Evolutionary conservation across 352 stramenopile genomes (phyloP).

Genomic region (Discostella stelligera): DNA sequence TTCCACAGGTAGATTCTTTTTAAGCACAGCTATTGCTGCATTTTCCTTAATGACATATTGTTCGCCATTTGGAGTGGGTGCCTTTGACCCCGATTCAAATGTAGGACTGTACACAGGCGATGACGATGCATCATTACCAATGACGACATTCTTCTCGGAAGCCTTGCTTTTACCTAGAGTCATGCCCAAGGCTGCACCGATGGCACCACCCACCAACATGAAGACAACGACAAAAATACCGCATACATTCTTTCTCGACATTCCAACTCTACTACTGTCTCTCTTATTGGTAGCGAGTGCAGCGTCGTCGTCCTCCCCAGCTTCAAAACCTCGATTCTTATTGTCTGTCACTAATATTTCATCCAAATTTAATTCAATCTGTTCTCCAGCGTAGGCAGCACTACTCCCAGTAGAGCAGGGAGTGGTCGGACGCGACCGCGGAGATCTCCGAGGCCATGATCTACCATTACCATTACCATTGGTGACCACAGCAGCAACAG

Average conservation of each 20-base stretch:
- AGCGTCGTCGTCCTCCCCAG: not conserved
- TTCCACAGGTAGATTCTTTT: slow-evolving; percentile 14
- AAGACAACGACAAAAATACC: not conserved
- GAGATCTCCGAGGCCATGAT: slow-evolving; percentile 33
- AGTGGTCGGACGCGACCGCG: not conserved
- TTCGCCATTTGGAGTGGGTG: not conserved
- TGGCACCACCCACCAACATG: slow-evolving; percentile 3
- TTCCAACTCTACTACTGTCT: not conserved
- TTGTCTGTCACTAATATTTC: not conserved
- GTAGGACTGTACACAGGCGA: not conserved
- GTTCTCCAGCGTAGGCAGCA: slow-evolving; percentile 1
- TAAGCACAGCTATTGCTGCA: slow-evolving; percentile 13
- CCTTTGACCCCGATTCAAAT: not conserved
- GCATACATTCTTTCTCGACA: slow-evolving; percentile 10
- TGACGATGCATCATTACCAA: not conserved
- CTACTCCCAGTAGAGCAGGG: not conserved
- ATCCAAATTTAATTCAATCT: slow-evolving; percentile 28
- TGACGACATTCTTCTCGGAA: not conserved
- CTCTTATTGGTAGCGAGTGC: not conserved
- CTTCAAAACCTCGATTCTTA: not conserved
- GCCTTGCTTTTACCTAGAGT: slow-evolving; percentile 11
- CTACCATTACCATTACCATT: no score
- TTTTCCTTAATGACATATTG: slow-evolving; percentile 6
- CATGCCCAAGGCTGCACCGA: slow-evolving; percentile 13
- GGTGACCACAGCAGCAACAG: not conserved